Evolutionary conservation across 192 early-diverging fungal species (phyloP).

Genomic region (Backusella australiensis): DNA sequence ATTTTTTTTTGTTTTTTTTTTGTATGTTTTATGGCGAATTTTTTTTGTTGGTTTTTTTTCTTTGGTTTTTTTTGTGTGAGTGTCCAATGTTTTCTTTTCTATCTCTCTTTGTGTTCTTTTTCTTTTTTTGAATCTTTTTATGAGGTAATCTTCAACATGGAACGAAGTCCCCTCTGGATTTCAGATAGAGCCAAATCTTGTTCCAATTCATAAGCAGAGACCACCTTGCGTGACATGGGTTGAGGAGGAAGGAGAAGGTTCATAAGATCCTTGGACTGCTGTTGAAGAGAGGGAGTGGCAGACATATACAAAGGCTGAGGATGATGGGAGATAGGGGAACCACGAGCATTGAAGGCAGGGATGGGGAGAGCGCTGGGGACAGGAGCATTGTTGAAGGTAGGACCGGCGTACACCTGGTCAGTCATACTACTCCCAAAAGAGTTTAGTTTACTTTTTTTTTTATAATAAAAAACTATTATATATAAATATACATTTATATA

Average conservation of each 20-base stretch:
- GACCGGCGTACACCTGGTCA: constrained; percentile 49
- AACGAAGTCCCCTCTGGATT: constrained; percentile 47
- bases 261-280: constrained; percentile 22
- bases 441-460: constrained; percentile 4
- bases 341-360: constrained; percentile 43
- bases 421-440: background rate
- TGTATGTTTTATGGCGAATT: background rate
- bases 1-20: no score
- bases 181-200: constrained; percentile 37
- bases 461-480: background rate
- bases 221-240: constrained; percentile 2
- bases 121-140: background rate
- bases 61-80: background rate
- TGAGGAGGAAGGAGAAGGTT: constrained; percentile 10
- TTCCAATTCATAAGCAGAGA: constrained; percentile 31
- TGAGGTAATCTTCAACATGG: constrained; percentile 49
- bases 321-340: constrained; percentile 12
- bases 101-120: background rate
- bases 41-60: background rate
- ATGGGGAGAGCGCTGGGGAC: constrained; percentile 53
- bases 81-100: background rate
- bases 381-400: constrained; percentile 59
- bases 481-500: background rate
- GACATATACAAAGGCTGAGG: constrained; percentile 20
- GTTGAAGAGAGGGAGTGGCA: constrained; percentile 9